phyloP scores from a whole-genome alignment of 805 yeast genomes.

The Yamadazyma sp. region DNA sequence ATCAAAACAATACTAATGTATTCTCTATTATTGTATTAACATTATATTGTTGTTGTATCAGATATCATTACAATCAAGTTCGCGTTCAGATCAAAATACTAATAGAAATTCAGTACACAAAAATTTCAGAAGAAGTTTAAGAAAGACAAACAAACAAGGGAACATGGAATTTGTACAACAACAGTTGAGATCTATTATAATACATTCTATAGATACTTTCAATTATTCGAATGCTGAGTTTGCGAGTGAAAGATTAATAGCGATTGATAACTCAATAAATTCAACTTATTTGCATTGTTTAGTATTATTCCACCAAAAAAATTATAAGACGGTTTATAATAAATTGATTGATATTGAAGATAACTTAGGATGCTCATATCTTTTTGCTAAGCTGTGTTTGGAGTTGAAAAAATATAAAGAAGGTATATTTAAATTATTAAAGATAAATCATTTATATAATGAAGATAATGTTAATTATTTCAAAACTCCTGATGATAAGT shows the following conservation, averaged over 20 bases:
- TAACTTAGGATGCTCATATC: constrained; percentile 73
- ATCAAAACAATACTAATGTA: no score
- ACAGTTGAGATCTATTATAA: constrained; percentile 54
- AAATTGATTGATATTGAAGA: constrained; percentile 27
- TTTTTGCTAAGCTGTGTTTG: constrained; percentile 68
- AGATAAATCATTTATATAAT: constrained; percentile 28
- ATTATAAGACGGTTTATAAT: constrained; percentile 62
- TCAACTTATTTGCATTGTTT: constrained; percentile 69
- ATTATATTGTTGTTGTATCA: no score
- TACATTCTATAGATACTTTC: constrained; percentile 71
- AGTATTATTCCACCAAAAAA: constrained; percentile 55
- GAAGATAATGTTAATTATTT: constrained; percentile 17
- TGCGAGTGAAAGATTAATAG: constrained; percentile 76
- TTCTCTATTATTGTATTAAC: no score
- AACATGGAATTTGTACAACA: constrained; percentile 18
- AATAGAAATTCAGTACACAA: no score
- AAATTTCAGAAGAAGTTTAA: no score
- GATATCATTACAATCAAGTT: no score
- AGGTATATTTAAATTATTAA: constrained; percentile 51
- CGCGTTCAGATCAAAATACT: no score
- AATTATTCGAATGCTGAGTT: constrained; percentile 76
- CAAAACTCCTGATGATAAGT: constrained; percentile 18
- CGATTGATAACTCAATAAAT: constrained; percentile 55
- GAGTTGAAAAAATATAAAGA: constrained; percentile 52
- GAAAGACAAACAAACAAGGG: no score